Evolutionary conservation across 1,139 yeast species (phyloP).

Genomic region (Suzukiozyma palmioleophila): DNA sequence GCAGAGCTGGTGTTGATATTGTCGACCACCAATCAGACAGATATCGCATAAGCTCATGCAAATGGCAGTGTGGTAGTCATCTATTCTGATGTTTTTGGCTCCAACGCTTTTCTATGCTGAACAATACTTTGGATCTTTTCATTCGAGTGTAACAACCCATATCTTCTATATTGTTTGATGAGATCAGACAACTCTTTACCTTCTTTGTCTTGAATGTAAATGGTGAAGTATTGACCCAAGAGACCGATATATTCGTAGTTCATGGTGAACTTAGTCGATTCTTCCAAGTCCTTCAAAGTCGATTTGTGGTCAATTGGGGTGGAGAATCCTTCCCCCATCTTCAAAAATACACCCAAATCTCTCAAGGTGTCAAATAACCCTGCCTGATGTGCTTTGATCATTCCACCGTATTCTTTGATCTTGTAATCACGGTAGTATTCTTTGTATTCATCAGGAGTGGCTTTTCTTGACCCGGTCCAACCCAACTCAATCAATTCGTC

Average conservation of each 20-base stretch:
- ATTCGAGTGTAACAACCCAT: slow-evolving; percentile 52
- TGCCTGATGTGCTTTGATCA: slow-evolving; percentile 70
- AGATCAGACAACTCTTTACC: slow-evolving; percentile 30
- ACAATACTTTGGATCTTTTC: slow-evolving; percentile 39
- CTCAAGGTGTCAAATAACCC: slow-evolving; percentile 63
- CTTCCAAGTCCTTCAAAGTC: slow-evolving; percentile 22
- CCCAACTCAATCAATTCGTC: slow-evolving; percentile 68
- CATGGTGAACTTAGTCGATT: slow-evolving; percentile 37
- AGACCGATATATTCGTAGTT: slow-evolving; percentile 51
- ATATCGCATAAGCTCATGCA: too few relatives aligned
- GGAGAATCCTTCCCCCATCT: slow-evolving; percentile 78
- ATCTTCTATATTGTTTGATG: slow-evolving; percentile 56
- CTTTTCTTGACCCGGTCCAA: slow-evolving; percentile 89
- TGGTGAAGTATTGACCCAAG: slow-evolving; percentile 44
- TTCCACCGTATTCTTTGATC: slow-evolving; percentile 70
- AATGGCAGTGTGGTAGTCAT: too few relatives aligned
- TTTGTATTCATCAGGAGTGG: slow-evolving; percentile 66
- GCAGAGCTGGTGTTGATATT: too few relatives aligned
- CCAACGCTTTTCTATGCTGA: slow-evolving; percentile 26
- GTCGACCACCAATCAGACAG: too few relatives aligned
- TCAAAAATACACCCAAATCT: slow-evolving; percentile 58
- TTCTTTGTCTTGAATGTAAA: slow-evolving; percentile 27
- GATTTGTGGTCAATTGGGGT: slow-evolving; percentile 45
- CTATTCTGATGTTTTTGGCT: not conserved
- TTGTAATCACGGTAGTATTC: slow-evolving; percentile 63